Evolutionary conservation across 2,329 filamentous ascomycete species (phyloP).

Genomic region (Arthrocladium fulminans): DNA sequence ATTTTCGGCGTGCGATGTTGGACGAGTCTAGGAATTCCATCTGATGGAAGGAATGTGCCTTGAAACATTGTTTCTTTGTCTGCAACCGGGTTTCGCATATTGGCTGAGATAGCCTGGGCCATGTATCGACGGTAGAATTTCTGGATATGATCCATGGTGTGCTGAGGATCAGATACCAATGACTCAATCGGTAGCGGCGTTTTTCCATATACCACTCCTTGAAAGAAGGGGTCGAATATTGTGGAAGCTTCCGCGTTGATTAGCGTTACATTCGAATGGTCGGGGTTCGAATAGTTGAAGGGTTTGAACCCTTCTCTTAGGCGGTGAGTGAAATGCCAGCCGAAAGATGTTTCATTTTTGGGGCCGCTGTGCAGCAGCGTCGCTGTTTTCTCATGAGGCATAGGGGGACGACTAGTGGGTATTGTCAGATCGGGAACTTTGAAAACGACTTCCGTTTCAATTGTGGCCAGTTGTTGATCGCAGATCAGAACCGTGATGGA

Average conservation of each 20-base stretch:
- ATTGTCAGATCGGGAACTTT: slow-evolving; percentile 3
- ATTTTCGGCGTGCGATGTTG: slow-evolving; percentile 13
- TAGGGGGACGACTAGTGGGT: slow-evolving; percentile 2
- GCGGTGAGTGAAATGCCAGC: not conserved
- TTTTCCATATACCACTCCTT: slow-evolving; percentile 15
- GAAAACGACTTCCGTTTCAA: slow-evolving; percentile 7
- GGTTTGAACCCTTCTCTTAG: not conserved
- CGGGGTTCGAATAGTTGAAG: not conserved
- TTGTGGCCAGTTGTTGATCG: slow-evolving; percentile 13
- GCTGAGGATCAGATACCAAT: too few species aligned
- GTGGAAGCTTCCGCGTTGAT: too few species aligned
- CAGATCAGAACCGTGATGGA: slow-evolving; percentile 10
- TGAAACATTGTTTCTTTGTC: not conserved
- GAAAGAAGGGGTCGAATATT: slow-evolving; percentile 15
- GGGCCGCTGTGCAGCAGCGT: slow-evolving; percentile 7
- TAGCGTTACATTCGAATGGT: too few species aligned
- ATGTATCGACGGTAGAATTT: slow-evolving; percentile 20
- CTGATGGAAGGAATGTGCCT: not conserved
- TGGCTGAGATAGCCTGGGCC: slow-evolving; percentile 18
- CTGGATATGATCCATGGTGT: slow-evolving; percentile 10
- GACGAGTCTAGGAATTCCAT: slow-evolving; percentile 1
- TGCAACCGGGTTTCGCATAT: slow-evolving; percentile 12
- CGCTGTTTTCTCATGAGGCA: slow-evolving; percentile 8
- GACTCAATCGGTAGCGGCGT: slow-evolving; percentile 4
- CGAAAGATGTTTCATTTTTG: slow-evolving; percentile 4